Base-by-base conservation (phyloP, 306 rosid genomes). In the Cucurbita moschata region DNA sequence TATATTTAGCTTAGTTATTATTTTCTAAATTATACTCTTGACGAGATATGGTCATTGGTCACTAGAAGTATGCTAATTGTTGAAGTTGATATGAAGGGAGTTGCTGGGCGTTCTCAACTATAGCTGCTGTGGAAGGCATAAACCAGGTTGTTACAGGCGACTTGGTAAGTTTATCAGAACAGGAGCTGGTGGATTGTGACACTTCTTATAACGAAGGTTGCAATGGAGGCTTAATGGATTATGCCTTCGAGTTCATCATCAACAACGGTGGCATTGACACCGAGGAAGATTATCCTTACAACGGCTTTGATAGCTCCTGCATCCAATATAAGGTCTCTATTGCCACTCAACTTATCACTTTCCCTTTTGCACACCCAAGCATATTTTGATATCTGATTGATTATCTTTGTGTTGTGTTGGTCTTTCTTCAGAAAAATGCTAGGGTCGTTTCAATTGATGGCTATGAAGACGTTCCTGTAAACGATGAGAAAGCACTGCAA, bases 41-140 rank as follows among this genome's bases (percentile, higher is more conserved):
- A 63, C 16, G 51, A 65, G 5, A 40, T 18, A 7, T 39, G 50
- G 49, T 16, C 3, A 42, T 5, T 37, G 47, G 30, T 63, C 53
- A 5, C 15, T 42, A 11, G 21, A 18, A 62, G 6, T 35, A 39
- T 6, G 60, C 23, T 51, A 3, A 9, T 55, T 38, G 43, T 74
- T 37, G 57, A 50, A 67, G 30, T 21, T 60, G 60, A 21, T 74
- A 53, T 81, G 82, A 72, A 93, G 98, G 92, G 87, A 86, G 98
- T 71, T 90, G 96, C 86, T 90, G 98, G 98, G 96, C 98, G 37
- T 93, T 90, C 84, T 82, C 98, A 43, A 80, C 96, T 8, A 40
- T 88, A 38, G 55, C 83, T 44, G 82, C 98, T 0, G 96, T 93
- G 21, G 98, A 93, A 85, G 96, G 96, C 30, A 82, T 93, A 70